A percentile compares a stretch with the other conserved stretches of the same genome.
Evolutionary conservation across 257 asterid species (phyloP).

Genomic region (Solanum boliviense): DNA sequence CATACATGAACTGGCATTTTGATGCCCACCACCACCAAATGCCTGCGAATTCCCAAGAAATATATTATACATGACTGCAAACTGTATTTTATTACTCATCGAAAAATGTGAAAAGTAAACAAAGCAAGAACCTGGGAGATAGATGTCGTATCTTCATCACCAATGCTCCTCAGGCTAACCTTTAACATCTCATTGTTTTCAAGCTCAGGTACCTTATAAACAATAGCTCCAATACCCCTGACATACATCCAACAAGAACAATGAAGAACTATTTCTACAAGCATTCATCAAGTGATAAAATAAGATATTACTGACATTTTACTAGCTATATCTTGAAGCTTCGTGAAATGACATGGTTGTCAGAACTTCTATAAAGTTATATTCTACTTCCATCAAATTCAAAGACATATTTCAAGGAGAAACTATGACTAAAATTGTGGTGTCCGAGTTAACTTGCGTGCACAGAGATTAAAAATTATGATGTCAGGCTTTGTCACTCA

Average conservation of each 20-base stretch:
- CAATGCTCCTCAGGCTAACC: conserved; percentile 72
- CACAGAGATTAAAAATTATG: neutral
- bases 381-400: neutral
- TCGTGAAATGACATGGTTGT: neutral
- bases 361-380: neutral
- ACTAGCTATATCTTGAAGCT: neutral
- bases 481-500: neutral
- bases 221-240: conserved; percentile 88
- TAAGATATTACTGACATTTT: neutral
- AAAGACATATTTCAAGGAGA: neutral
- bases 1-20: conserved; percentile 75
- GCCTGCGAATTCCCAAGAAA: conserved; percentile 20
- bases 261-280: neutral
- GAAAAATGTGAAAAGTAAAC: neutral
- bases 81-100: neutral
- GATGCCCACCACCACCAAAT: conserved; percentile 87
- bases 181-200: conserved; percentile 46
- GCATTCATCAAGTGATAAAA: neutral
- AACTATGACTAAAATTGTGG: neutral
- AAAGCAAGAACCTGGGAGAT: conserved; percentile 54
- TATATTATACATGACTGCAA: conserved; percentile 3
- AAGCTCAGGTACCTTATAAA: conserved; percentile 73
- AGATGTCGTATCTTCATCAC: conserved; percentile 62
- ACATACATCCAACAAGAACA: neutral
- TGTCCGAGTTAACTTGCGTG: neutral